These are phyloP conservation scores for Pyrenochaeta sp. DNA, from an alignment of 2,329 filamentous ascomycete species.

Conservation along the genomic window DNA sequence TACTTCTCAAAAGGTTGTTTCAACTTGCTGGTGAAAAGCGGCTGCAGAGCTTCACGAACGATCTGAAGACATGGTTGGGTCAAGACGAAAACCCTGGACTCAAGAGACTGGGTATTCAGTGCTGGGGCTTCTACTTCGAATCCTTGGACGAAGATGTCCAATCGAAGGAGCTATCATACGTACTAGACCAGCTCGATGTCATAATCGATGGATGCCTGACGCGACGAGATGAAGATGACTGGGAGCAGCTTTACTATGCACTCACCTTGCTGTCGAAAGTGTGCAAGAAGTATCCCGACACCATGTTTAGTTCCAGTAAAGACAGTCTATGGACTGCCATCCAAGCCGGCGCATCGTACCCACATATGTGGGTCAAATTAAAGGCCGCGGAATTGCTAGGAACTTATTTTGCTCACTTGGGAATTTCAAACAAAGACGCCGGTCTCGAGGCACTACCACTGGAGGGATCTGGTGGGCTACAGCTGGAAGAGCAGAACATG, in stretches of 20 bases:
- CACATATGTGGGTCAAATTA: constrained; percentile 77
- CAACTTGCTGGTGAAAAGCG: constrained; percentile 77
- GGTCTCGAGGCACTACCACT: constrained; percentile 67
- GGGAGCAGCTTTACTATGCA: constrained; percentile 76
- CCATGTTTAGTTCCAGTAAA: constrained; percentile 67
- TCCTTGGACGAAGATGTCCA: constrained; percentile 57
- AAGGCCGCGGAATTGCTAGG: constrained; percentile 77
- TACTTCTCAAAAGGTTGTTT: constrained; percentile 82
- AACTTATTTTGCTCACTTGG: constrained; percentile 81
- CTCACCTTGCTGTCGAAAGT: constrained; percentile 74
- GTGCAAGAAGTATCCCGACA: constrained; percentile 69
- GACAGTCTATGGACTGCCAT: constrained; percentile 75
- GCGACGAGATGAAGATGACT: constrained; percentile 64
- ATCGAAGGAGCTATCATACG: constrained; percentile 71
- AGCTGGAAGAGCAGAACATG: constrained; percentile 71
- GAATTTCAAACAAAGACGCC: constrained; percentile 64
- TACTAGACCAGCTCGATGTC: constrained; percentile 60
- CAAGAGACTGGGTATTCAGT: constrained; percentile 76
- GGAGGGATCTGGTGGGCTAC: constrained; percentile 73
- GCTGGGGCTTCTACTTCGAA: constrained; percentile 85
- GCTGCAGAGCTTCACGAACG: constrained; percentile 71
- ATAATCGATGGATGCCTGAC: constrained; percentile 60
- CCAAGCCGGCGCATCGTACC: constrained; percentile 73
- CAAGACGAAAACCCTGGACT: constrained; percentile 76
- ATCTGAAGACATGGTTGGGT: constrained; percentile 78